Base-by-base conservation (phyloP, 2,329 filamentous ascomycete genomes). In the Clarireedia homoeocarpa region DNA sequence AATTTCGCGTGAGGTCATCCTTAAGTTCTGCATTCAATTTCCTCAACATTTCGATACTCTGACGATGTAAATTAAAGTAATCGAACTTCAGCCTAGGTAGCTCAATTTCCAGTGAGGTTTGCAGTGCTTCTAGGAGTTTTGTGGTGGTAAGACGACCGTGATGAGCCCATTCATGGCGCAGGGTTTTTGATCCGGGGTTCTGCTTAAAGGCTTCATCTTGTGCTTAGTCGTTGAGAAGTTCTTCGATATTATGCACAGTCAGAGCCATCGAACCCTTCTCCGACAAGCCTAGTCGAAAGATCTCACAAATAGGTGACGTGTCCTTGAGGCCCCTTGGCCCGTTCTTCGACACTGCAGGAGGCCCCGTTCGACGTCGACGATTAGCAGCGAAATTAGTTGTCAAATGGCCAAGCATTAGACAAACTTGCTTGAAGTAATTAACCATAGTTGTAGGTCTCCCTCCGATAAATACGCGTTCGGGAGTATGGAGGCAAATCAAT, bases 11-110 rank as follows among this genome's bases (percentile, higher is more conserved):
- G 3, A 53, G 34, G 17, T 60, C 56, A 10, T 17, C 20, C 45
- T 57, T 48, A 7, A 57, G 23, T 12, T 42, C 50, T 1, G 3
- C 23, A 15, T 36, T 40, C 5, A 58, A 15, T 7, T 50, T 27
- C 14, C 48, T 48, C 23, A 58, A 17, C 7, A 58, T 26, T 10
- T 20, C 34, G 9, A 61, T 48, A 24, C 50, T 57, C 40, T 59
- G 47, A 46, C 42, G 15, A 36, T 60, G 57, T 15, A 62, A 23
- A 6, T 34, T 6, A 14, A 59, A 58, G 40, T 60, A 62, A 12
- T 59, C 40, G 30, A 62, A 48, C 12, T 45, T 36, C 4, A 59
- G 9, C 5, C 55, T 53, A 2, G 46, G 52, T 1, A 59, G 23
- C 17, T 61, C 58, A 6, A 47, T 4, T 9, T 26, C 15, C 1